These are phyloP conservation scores for Pyrus pyrifolia DNA, from an alignment of 306 rosid species.

Conservation along the genomic window DNA sequence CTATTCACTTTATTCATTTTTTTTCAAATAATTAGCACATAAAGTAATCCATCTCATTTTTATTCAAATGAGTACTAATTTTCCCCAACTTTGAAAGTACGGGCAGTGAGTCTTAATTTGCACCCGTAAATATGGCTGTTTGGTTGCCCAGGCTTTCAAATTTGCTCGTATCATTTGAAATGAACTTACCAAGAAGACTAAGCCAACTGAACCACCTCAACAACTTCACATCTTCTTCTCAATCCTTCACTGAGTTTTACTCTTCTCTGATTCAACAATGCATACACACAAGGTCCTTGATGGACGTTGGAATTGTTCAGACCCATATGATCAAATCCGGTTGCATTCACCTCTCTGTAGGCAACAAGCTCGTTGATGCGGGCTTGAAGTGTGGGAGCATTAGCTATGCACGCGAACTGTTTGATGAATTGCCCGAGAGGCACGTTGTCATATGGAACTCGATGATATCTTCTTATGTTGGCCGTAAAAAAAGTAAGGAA, in stretches of 20 bases:
- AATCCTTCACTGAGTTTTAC: constrained; percentile 11
- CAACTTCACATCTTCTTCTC: neutral
- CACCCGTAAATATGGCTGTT: neutral
- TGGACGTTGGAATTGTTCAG: constrained; percentile 31
- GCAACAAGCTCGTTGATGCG: constrained; percentile 48
- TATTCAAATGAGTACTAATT: no score
- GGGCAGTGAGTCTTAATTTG: no score
- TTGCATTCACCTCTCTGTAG: constrained; percentile 10
- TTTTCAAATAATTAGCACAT: no score
- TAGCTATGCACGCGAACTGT: constrained; percentile 43
- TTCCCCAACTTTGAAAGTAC: no score
- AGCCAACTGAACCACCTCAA: constrained; percentile 2
- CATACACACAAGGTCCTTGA: constrained; percentile 28
- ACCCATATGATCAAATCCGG: constrained; percentile 39
- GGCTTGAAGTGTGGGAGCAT: constrained; percentile 43
- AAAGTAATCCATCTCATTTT: no score
- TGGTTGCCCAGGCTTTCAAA: neutral
- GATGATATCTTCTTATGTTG: constrained; percentile 41
- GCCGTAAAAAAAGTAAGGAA: constrained; percentile 31
- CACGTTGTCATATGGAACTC: constrained; percentile 52
- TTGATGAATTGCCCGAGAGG: constrained; percentile 49
- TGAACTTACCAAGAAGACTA: neutral
- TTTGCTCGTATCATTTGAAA: neutral
- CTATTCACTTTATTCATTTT: no score
- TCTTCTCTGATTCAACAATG: constrained; percentile 40